Base-by-base conservation (phyloP, 805 yeast genomes). In the Pichia exigua region DNA sequence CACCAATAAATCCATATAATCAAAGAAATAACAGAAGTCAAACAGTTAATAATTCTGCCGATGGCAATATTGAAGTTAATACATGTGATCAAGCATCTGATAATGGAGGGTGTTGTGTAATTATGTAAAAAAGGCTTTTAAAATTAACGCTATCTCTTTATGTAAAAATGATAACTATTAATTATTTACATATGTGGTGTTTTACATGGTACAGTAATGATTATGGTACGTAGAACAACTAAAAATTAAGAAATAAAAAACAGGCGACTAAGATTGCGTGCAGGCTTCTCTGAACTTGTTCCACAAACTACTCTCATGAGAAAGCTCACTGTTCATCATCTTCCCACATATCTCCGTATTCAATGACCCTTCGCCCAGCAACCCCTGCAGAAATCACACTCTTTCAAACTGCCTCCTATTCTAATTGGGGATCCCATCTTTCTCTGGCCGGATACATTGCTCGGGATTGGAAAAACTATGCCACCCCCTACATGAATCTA, bases 91-190 rank as follows among this genome's bases (percentile, higher is more conserved):
- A 45, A 20, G 4, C 3, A 17, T 4, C 39, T 8, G 41, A 45
- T 11, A 45, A 54, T 26, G 57, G 44, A 30, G 61, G 60, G 2
- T 68, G 69, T 52, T 67, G 71, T 55, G 45, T 57, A 13, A 62
- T 67, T 28, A 59, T 59, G 63, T 66, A 58, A 18, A 28, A 27
- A 7, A 30, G n/a, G 2, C 13, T 9, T 12, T 30, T n/a, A n/a
- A n/a, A n/a, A n/a, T n/a, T n/a, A n/a, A n/a, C n/a, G n/a, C n/a
- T n/a, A n/a, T n/a, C n/a, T n/a, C n/a, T 11, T 30, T 30, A n/a
- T 30, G 17, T 30, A 30, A 30, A 4, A 30, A 13, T 4, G 7
- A 30, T 30, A 30, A 13, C 13, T 15, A 11, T 13, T 15, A 30
- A 27, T 27, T 11, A 27, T 27, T 27, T 27, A 27, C 5, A 9